These are phyloP conservation scores for Venturia pyrina DNA, from an alignment of 2,329 filamentous ascomycete genomes.

Conservation along the genomic window DNA sequence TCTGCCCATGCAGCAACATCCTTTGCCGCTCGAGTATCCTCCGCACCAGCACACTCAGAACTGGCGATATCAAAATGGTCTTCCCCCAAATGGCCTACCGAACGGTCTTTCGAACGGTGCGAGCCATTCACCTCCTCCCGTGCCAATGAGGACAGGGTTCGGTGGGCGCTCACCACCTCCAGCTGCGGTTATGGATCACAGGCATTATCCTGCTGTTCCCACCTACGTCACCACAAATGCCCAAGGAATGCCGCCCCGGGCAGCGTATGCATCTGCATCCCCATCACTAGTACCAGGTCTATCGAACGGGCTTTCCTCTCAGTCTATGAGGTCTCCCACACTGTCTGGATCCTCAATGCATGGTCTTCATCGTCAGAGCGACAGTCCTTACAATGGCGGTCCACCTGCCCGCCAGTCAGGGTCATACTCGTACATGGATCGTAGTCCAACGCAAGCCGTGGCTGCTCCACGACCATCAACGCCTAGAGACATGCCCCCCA, in stretches of 20 bases:
- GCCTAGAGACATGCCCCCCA: constrained; percentile 13
- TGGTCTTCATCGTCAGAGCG: constrained; percentile 24
- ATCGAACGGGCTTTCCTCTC: constrained; percentile 5
- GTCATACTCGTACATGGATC: constrained; percentile 19
- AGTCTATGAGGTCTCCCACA: constrained; percentile 3
- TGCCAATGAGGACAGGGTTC: background rate
- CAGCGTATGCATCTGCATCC: background rate
- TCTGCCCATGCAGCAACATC: background rate
- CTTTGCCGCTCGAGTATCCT: background rate
- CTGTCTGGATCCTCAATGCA: constrained; percentile 19
- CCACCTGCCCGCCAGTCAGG: constrained; percentile 18
- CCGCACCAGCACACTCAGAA: background rate
- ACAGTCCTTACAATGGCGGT: constrained; percentile 26
- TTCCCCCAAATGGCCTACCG: background rate
- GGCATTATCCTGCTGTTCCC: background rate
- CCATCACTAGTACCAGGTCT: constrained; percentile 1
- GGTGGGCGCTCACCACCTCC: background rate
- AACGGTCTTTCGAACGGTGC: background rate
- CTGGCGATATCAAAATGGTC: background rate
- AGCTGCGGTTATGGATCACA: background rate
- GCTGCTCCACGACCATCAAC: constrained; percentile 9
- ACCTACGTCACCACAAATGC: background rate
- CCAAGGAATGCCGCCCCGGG: background rate
- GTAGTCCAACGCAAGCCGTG: constrained; percentile 20
- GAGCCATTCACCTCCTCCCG: constrained; percentile 1